Evolutionary conservation across 2,329 filamentous ascomycete genomes (phyloP).

Genomic region (Apiospora kogelbergensis): DNA sequence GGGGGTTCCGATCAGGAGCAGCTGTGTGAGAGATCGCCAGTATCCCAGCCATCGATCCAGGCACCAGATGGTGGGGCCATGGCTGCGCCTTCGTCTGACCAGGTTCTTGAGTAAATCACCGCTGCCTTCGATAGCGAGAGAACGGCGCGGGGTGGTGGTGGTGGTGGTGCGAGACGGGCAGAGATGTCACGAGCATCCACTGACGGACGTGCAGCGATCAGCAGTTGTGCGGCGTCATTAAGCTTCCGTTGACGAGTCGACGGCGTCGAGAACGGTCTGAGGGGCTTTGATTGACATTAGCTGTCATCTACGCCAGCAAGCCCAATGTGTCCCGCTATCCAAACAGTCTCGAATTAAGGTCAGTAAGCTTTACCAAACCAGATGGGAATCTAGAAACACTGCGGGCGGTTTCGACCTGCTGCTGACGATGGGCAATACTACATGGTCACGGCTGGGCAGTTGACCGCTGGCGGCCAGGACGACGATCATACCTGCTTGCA

Average conservation of each 20-base stretch:
- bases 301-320: neutral
- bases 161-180: neutral
- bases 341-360: neutral
- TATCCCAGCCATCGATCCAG: neutral
- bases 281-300: neutral
- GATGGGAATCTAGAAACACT: neutral
- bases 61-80: neutral
- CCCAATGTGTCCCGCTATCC: neutral
- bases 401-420: neutral
- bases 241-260: neutral
- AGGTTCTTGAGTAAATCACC: neutral
- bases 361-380: neutral
- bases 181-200: neutral
- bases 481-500: constrained; percentile 1
- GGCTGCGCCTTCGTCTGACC: constrained; percentile 3
- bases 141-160: neutral
- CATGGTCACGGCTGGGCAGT: neutral
- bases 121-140: neutral
- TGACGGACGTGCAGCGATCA: neutral
- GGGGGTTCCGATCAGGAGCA: constrained; percentile 2
- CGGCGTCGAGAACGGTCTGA: neutral
- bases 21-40: neutral
- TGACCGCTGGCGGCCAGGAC: neutral
- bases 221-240: neutral
- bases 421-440: neutral